Conservation (phyloP, 1,139 yeast species). For the Zygosaccharomyces pseudobailii region DNA sequence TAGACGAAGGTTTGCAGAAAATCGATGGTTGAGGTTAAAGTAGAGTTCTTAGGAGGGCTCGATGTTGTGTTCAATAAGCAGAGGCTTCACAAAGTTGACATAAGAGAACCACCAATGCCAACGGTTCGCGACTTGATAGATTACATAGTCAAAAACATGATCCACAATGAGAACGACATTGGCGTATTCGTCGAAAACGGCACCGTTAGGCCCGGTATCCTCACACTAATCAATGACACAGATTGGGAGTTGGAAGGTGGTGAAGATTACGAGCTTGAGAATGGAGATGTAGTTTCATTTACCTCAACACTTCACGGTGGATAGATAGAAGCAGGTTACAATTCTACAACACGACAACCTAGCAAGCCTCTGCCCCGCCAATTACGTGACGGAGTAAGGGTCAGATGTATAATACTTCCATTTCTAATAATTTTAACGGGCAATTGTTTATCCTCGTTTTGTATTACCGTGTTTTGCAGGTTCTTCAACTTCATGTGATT, state of each 20-base stretch:
- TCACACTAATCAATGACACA: slow-evolving; percentile 86
- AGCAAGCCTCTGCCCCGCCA: slow-evolving; percentile 74
- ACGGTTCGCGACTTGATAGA: slow-evolving; percentile 56
- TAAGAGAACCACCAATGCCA: slow-evolving; percentile 42
- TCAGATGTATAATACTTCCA: slow-evolving; percentile 15
- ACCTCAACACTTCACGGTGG: slow-evolving; percentile 97
- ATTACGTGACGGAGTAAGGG: slow-evolving; percentile 46
- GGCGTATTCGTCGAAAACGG: slow-evolving; percentile 80
- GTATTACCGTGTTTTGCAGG: slow-evolving; percentile 18
- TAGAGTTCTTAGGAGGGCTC: slow-evolving; percentile 60
- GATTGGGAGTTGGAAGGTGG: slow-evolving; percentile 97
- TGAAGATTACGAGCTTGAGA: slow-evolving; percentile 68
- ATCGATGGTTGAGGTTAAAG: slow-evolving; percentile 35
- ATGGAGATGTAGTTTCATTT: slow-evolving; percentile 75
- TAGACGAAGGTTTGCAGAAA: not conserved
- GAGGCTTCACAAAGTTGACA: slow-evolving; percentile 41
- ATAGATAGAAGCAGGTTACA: slow-evolving; percentile 39
- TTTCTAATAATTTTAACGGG: slow-evolving; percentile 19
- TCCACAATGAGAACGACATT: slow-evolving; percentile 57
- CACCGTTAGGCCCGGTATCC: slow-evolving; percentile 79
- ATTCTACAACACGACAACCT: slow-evolving; percentile 62
- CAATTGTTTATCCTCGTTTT: slow-evolving; percentile 18
- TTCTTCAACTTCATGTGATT: slow-evolving; percentile 44
- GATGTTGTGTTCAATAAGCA: slow-evolving; percentile 58
- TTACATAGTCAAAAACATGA: slow-evolving; percentile 50